These are phyloP conservation scores for Domatiomyces catenatus DNA, from an alignment of 2,329 filamentous ascomycete species.

Conservation along the genomic window DNA sequence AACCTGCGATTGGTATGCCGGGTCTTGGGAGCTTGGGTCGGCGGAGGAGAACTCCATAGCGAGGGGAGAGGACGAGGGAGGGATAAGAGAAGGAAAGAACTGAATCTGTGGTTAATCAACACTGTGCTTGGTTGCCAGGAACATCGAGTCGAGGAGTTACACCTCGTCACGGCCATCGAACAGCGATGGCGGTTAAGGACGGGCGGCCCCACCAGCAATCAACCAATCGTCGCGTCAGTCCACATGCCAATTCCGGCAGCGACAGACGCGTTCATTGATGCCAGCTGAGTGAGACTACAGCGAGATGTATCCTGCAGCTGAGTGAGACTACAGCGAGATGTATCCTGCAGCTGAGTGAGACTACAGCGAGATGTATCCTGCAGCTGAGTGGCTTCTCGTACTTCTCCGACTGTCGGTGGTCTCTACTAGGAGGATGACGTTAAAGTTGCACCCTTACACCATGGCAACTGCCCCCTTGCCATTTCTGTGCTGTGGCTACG, in stretches of 20 bases:
- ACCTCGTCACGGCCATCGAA: neutral
- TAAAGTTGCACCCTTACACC: too few species aligned
- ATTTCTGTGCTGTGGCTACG: too few species aligned
- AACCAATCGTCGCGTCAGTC: neutral
- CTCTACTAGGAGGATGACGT: too few species aligned
- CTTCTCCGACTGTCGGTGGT: too few species aligned
- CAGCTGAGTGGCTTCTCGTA: too few species aligned
- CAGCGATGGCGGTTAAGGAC: neutral
- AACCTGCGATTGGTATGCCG: slow-evolving; percentile 16
- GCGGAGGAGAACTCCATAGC: slow-evolving; percentile 3
- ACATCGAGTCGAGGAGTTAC: neutral
- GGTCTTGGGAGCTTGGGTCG: slow-evolving; percentile 5
- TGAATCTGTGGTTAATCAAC: neutral
- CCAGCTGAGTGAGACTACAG: neutral
- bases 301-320: too few species aligned
- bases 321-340: too few species aligned
- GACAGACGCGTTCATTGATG: neutral
- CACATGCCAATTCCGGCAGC: neutral
- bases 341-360: too few species aligned
- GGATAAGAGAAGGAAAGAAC: neutral
- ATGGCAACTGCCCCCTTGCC: too few species aligned
- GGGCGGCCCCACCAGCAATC: neutral
- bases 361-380: too few species aligned
- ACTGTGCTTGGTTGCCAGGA: neutral
- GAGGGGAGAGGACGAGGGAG: neutral